Conservation (phyloP, 2,329 filamentous ascomycete genomes). For the Cytospora piceae region DNA sequence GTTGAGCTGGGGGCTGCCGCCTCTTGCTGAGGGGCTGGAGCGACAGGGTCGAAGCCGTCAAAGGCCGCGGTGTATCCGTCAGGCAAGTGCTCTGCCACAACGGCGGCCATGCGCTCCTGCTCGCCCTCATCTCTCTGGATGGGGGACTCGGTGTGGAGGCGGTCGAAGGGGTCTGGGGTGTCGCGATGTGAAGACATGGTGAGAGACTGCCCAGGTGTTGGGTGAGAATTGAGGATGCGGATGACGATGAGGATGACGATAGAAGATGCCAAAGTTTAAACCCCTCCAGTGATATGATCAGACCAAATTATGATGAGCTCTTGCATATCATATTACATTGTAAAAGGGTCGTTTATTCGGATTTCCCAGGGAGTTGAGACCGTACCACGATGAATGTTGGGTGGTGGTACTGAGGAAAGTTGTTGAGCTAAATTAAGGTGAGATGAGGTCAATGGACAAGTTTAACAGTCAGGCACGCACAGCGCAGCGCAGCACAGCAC, state of each 20-base stretch:
- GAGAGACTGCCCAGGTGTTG: neutral
- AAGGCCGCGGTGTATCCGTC: slow-evolving; percentile 42
- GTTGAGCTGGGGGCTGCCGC: neutral
- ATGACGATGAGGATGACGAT: neutral
- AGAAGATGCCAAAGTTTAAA: slow-evolving; percentile 9
- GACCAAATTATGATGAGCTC: slow-evolving; percentile 6
- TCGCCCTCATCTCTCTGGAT: slow-evolving; percentile 25
- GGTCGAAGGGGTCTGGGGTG: slow-evolving; percentile 27
- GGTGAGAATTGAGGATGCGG: neutral
- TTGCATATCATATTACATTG: slow-evolving; percentile 7
- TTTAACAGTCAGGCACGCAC: neutral
- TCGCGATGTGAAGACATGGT: slow-evolving; percentile 25
- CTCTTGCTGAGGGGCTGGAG: slow-evolving; percentile 3
- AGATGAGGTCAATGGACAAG: neutral
- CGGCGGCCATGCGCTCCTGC: slow-evolving; percentile 29
- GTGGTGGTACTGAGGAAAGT: slow-evolving; percentile 1
- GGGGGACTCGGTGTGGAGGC: slow-evolving; percentile 22
- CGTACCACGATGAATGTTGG: slow-evolving; percentile 4
- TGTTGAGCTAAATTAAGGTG: slow-evolving; percentile 8
- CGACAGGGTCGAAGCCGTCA: slow-evolving; percentile 24
- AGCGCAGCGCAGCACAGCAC: too few relatives aligned
- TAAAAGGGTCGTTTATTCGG: neutral
- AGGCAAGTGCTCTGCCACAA: slow-evolving; percentile 41
- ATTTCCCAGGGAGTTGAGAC: neutral
- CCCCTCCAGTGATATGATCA: neutral